Percentiles rank a stretch among this genome's conserved stretches.
Conservation (phyloP, 192 early-diverging fungal genomes). For the Coemansia sp. region DNA sequence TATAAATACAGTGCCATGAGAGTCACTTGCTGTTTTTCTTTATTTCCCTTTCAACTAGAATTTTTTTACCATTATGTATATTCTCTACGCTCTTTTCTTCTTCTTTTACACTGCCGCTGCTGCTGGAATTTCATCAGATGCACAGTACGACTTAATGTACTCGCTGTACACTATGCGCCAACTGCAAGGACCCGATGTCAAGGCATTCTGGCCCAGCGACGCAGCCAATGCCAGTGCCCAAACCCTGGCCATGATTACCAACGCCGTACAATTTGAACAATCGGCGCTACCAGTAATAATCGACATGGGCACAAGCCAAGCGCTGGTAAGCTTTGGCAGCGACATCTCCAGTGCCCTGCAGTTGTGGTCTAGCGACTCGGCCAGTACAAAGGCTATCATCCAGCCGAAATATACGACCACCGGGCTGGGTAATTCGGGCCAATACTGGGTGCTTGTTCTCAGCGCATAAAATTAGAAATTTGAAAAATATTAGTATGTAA, state of each 20-base stretch:
- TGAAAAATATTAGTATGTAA: background rate
- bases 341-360: constrained; percentile 6
- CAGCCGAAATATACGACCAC: background rate
- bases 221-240: constrained; percentile 5
- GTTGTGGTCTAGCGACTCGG: background rate
- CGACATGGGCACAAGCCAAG: background rate
- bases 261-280: background rate
- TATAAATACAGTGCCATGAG: background rate
- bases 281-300: background rate
- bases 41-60: background rate
- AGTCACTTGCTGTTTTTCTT: background rate
- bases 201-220: background rate
- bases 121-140: constrained; percentile 1
- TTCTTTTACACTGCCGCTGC: background rate
- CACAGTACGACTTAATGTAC: constrained; percentile 15
- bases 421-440: constrained; percentile 5
- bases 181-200: background rate
- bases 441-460: constrained; percentile 17
- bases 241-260: background rate
- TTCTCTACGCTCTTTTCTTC: background rate
- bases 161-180: constrained; percentile 5
- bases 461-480: background rate
- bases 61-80: background rate
- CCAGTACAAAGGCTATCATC: background rate
- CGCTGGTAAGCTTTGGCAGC: constrained; percentile 1